Evolutionary conservation across 2,329 filamentous ascomycete genomes (phyloP).

Genomic region (Monilinia fructicola): DNA sequence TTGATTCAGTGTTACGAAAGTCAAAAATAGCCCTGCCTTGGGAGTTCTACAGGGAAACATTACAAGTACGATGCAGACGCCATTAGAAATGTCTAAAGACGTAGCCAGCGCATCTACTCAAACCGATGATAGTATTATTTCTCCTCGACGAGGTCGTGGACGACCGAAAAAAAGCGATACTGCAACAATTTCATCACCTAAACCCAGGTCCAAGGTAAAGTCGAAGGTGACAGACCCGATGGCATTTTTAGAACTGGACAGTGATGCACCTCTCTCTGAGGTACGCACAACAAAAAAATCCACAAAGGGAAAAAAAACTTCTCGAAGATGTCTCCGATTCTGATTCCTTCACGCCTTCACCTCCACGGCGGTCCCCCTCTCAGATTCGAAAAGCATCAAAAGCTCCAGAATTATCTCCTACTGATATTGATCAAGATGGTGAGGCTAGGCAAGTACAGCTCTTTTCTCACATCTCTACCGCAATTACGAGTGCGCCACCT

Average conservation of each 20-base stretch:
- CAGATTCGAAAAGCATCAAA: slow-evolving; percentile 27
- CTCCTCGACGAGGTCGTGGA: slow-evolving; percentile 42
- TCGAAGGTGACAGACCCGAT: slow-evolving; percentile 27
- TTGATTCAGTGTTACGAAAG: slow-evolving; percentile 71
- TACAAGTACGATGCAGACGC: slow-evolving; percentile 8
- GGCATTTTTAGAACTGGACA: slow-evolving; percentile 31
- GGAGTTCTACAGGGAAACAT: slow-evolving; percentile 34
- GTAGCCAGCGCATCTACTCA: slow-evolving; percentile 20
- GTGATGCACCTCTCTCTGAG: slow-evolving; percentile 29
- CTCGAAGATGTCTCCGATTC: slow-evolving; percentile 55
- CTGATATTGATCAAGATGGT: slow-evolving; percentile 22
- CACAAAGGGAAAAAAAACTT: slow-evolving; percentile 30
- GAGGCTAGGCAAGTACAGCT: slow-evolving; percentile 46
- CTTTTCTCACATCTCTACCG: slow-evolving; percentile 55
- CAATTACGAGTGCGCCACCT: slow-evolving; percentile 52
- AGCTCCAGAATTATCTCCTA: slow-evolving; percentile 25
- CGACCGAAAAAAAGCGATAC: slow-evolving; percentile 45
- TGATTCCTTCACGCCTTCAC: slow-evolving; percentile 40
- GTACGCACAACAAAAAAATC: slow-evolving; percentile 39
- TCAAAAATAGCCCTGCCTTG: slow-evolving; percentile 45
- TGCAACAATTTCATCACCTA: slow-evolving; percentile 24
- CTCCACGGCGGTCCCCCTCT: slow-evolving; percentile 33
- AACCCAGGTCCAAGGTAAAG: slow-evolving; percentile 27
- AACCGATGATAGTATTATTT: slow-evolving; percentile 36
- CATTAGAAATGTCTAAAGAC: slow-evolving; percentile 9